Evolutionary conservation across 768 basidiomycete species (phyloP).

Genomic region (Suillus decipiens): DNA sequence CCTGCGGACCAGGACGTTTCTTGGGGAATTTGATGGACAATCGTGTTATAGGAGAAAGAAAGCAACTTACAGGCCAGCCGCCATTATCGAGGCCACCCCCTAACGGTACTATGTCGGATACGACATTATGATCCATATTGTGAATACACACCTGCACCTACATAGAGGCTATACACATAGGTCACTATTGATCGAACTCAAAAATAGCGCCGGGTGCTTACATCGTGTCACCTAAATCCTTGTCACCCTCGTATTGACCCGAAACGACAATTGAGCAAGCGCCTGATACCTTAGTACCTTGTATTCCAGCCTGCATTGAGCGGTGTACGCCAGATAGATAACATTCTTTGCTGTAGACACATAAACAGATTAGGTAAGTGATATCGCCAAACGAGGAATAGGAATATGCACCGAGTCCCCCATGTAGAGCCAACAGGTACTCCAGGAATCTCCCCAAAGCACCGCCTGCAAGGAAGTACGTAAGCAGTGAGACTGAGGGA

Average conservation of each 20-base stretch:
- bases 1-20: conserved; percentile 21
- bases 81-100: conserved; percentile 18
- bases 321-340: conserved; percentile 23
- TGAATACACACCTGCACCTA: conserved; percentile 17
- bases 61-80: conserved; percentile 10
- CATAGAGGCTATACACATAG: conserved; percentile 26
- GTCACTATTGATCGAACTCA: background rate
- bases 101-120: background rate
- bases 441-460: conserved; percentile 26
- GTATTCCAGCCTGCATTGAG: conserved; percentile 18
- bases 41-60: background rate
- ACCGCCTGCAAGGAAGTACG: conserved; percentile 15
- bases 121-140: background rate
- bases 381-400: background rate
- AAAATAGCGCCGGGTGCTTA: conserved; percentile 12
- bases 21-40: conserved; percentile 12
- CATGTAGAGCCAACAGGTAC: conserved; percentile 23
- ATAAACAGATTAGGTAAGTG: background rate
- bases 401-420: conserved; percentile 18
- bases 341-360: conserved; percentile 13
- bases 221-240: conserved; percentile 29
- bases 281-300: conserved; percentile 17
- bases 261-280: conserved; percentile 24
- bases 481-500: background rate
- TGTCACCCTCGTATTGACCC: conserved; percentile 21